Evolutionary conservation across 345 rosid genomes (phyloP).

Genomic region (Gossypium raimondii): DNA sequence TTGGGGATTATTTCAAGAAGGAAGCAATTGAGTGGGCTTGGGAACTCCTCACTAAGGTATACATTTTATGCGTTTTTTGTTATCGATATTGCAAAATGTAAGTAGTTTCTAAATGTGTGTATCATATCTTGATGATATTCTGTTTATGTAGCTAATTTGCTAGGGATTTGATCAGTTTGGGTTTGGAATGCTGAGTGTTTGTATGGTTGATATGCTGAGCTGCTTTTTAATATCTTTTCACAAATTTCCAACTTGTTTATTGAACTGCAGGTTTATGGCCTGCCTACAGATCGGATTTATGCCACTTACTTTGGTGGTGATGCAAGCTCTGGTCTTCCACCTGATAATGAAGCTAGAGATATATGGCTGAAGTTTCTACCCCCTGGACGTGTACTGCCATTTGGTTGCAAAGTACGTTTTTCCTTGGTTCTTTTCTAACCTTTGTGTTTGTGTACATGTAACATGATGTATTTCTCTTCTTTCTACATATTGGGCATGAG

Average conservation of each 20-base stretch:
- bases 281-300: constrained; percentile 73
- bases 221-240: background rate
- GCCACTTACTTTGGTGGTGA: constrained; percentile 98
- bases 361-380: constrained; percentile 84
- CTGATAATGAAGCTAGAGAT: constrained; percentile 86
- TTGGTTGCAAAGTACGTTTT: constrained; percentile 78
- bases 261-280: constrained; percentile 56
- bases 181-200: background rate
- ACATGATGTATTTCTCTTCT: background rate
- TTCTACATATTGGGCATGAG: background rate
- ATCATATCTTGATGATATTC: background rate
- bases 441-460: background rate
- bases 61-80: background rate
- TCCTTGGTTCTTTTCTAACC: background rate
- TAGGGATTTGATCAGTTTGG: background rate
- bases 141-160: background rate
- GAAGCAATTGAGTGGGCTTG: constrained; percentile 99
- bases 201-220: background rate
- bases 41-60: constrained; percentile 85
- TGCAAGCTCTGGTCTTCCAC: constrained; percentile 77
- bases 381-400: constrained; percentile 71
- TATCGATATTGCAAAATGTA: background rate
- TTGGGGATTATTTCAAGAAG: constrained; percentile 91
- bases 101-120: background rate
- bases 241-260: background rate